phyloP scores from a whole-genome alignment of 1,284 basidiomycete species.

The Ceratobasidium sp. region DNA sequence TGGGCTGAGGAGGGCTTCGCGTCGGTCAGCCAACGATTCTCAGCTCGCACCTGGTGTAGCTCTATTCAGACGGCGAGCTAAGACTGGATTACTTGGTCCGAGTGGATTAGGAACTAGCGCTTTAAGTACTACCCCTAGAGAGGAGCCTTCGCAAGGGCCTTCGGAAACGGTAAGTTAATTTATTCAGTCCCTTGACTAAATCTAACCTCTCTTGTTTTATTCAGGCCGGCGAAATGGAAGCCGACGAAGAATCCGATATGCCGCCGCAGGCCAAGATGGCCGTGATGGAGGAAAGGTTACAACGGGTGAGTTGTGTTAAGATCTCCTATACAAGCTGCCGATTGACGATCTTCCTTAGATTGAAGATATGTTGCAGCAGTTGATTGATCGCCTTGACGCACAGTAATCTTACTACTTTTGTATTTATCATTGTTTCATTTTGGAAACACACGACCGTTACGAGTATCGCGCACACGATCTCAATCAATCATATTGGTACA shows the following conservation, averaged over 20 bases:
- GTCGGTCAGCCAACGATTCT: constrained; percentile 21
- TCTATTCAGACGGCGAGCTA: constrained; percentile 13
- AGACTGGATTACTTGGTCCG: not conserved
- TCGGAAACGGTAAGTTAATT: constrained; percentile 21
- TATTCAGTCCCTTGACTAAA: not conserved
- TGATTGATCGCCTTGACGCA: constrained; percentile 16
- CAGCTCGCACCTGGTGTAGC: constrained; percentile 35
- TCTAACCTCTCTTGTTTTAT: not conserved
- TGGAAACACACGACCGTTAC: not conserved
- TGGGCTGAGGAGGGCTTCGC: constrained; percentile 18
- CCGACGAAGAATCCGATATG: not conserved
- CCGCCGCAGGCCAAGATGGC: not conserved
- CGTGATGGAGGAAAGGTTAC: constrained; percentile 18
- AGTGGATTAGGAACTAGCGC: constrained; percentile 22
- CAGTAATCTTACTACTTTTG: not conserved
- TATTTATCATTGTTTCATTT: not conserved
- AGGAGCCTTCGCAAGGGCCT: constrained; percentile 11
- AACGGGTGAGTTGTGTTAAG: not conserved
- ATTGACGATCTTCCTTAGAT: constrained; percentile 1
- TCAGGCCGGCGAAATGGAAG: constrained; percentile 11
- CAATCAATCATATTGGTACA: not conserved
- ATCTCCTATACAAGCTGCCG: not conserved
- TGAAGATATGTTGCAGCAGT: constrained; percentile 12
- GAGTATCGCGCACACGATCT: not conserved
- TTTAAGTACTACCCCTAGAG: constrained; percentile 30